Evolutionary conservation across 228 moss, liverwort and hornwort species (phyloP).

Genomic region (Sphagnum fallax): DNA sequence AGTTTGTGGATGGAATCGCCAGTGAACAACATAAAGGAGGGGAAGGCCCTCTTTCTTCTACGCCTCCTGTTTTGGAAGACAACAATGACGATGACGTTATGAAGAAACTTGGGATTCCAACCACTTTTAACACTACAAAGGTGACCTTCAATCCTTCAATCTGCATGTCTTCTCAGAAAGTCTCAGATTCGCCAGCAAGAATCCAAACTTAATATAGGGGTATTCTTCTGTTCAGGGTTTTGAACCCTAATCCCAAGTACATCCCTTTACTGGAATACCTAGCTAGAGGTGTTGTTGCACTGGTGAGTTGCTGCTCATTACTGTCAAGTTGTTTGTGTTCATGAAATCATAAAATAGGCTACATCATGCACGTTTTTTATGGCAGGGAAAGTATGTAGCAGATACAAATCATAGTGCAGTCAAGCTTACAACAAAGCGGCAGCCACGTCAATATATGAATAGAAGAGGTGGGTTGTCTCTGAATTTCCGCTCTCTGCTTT

Average conservation of each 20-base stretch:
- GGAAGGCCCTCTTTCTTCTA: slow-evolving; percentile 30
- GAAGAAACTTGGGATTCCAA: slow-evolving; percentile 91
- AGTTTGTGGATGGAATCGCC: slow-evolving; percentile 91
- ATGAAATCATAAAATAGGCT: too few species aligned
- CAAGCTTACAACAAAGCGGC: slow-evolving; percentile 91
- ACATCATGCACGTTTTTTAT: background rate
- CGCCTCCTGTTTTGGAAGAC: slow-evolving; percentile 31
- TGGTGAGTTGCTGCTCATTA: background rate
- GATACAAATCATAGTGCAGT: slow-evolving; percentile 99
- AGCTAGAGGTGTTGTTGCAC: background rate
- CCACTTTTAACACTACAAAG: slow-evolving; percentile 79
- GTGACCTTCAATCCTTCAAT: slow-evolving; percentile 6
- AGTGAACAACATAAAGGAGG: slow-evolving; percentile 53
- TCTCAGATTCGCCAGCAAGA: too few species aligned
- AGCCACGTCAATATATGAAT: slow-evolving; percentile 96
- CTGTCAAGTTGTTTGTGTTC: background rate
- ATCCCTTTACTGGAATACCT: background rate
- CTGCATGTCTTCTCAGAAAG: background rate
- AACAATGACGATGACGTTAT: slow-evolving; percentile 74
- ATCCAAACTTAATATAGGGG: too few species aligned
- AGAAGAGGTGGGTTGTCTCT: slow-evolving; percentile 44
- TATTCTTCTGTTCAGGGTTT: too few species aligned
- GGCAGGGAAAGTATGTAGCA: slow-evolving; percentile 73
- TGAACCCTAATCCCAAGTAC: too few species aligned
- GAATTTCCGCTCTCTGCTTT: background rate